phyloP scores from a whole-genome alignment of 345 rosid genomes.

The Aquilaria yunnanensis region DNA sequence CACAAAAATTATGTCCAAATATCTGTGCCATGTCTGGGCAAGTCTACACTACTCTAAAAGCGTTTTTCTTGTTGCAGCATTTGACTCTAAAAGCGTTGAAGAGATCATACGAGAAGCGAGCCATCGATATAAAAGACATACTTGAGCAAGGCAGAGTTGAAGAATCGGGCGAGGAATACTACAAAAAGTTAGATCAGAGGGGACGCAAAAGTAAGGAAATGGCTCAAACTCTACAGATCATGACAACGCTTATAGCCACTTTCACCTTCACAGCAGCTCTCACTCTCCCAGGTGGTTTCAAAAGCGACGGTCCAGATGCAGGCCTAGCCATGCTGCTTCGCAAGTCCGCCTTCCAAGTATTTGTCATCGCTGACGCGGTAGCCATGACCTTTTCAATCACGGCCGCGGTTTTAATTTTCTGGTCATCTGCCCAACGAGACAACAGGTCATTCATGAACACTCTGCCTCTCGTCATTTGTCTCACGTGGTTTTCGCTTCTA shows the following conservation, averaged over 20 bases:
- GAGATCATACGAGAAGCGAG: not conserved
- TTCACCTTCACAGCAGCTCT: conserved; percentile 9
- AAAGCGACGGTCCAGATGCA: not conserved
- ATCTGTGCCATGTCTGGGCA: too few species aligned
- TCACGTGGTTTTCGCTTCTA: conserved; percentile 8
- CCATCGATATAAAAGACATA: conserved; percentile 2
- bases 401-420: not conserved
- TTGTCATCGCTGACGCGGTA: conserved; percentile 3
- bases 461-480: conserved; percentile 6
- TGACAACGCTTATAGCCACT: conserved; percentile 10
- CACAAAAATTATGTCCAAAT: too few species aligned
- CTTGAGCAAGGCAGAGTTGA: not conserved
- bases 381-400: conserved; percentile 8
- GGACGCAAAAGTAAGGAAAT: conserved; percentile 1
- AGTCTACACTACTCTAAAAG: too few species aligned
- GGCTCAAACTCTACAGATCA: conserved; percentile 4
- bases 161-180: not conserved
- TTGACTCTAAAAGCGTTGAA: conserved; percentile 2
- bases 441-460: conserved; percentile 6
- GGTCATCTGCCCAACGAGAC: not conserved
- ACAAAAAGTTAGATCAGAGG: not conserved
- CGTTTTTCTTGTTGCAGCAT: not conserved
- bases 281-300: conserved; percentile 8
- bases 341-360: not conserved
- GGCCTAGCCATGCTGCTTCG: conserved; percentile 7